Evolutionary conservation across 1,284 basidiomycete species (phyloP).

Genomic region (Mycosarcoma mackinlayi): DNA sequence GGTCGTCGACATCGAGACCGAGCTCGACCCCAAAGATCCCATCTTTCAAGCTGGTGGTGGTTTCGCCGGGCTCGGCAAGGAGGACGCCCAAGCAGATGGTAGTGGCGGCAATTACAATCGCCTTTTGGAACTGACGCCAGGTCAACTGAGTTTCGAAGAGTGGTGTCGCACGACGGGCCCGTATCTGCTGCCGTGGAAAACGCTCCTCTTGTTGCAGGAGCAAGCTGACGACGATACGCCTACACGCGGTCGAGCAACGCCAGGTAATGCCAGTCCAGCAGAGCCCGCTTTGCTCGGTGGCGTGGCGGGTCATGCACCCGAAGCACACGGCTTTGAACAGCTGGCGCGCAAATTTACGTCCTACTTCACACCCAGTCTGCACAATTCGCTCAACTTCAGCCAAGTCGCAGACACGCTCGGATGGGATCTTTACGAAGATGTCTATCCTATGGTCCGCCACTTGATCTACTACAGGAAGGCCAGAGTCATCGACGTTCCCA

Average conservation of each 20-base stretch:
- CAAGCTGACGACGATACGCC: slow-evolving; percentile 24
- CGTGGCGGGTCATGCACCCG: slow-evolving; percentile 1
- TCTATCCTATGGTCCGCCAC: slow-evolving; percentile 88
- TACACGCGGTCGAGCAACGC: slow-evolving; percentile 5
- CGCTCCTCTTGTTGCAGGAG: slow-evolving; percentile 77
- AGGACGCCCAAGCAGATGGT: slow-evolving; percentile 35
- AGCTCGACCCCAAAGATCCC: slow-evolving; percentile 59
- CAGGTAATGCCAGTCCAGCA: slow-evolving; percentile 20
- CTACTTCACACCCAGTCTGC: slow-evolving; percentile 37
- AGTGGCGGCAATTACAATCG: slow-evolving; percentile 31
- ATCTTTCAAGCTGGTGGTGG: slow-evolving; percentile 54
- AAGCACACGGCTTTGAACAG: slow-evolving; percentile 51
- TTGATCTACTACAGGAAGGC: slow-evolving; percentile 89
- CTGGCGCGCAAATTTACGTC: slow-evolving; percentile 43
- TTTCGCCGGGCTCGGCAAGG: slow-evolving; percentile 40
- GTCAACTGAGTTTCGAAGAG: slow-evolving; percentile 52
- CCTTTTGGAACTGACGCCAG: slow-evolving; percentile 20
- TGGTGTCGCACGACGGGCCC: slow-evolving; percentile 71
- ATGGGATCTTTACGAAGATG: slow-evolving; percentile 85
- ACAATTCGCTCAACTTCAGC: slow-evolving; percentile 74
- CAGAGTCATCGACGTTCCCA: slow-evolving; percentile 86
- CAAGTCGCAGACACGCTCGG: slow-evolving; percentile 85
- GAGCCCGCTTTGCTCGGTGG: slow-evolving; percentile 5
- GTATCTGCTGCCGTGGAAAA: slow-evolving; percentile 89
- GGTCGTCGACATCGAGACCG: slow-evolving; percentile 58